These are phyloP conservation scores for Plasmodium gallinaceum DNA, from an alignment of 169 alveolate species.

Conservation along the genomic window DNA sequence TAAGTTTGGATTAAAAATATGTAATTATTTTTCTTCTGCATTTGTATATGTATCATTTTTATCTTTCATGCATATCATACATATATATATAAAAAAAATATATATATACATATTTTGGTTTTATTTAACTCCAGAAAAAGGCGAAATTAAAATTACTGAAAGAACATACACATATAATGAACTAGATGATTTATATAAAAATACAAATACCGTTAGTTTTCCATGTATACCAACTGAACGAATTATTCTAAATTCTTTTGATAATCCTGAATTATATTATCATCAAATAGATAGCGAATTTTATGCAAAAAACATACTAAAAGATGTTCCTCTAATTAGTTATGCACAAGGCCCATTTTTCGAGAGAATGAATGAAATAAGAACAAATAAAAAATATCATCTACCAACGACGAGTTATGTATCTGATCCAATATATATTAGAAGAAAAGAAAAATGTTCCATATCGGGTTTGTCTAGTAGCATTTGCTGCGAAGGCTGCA, in stretches of 20 bases:
- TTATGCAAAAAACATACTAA: slow-evolving; percentile 56
- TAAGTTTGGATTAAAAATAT: background rate
- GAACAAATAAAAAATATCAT: slow-evolving; percentile 21
- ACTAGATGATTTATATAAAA: slow-evolving; percentile 17
- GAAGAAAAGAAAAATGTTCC: slow-evolving; percentile 54
- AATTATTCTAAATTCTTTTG: slow-evolving; percentile 28
- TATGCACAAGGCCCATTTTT: slow-evolving; percentile 73
- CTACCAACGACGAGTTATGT: slow-evolving; percentile 73
- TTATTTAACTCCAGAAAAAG: slow-evolving; percentile 20
- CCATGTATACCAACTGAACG: slow-evolving; percentile 72
- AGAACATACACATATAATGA: slow-evolving; percentile 71
- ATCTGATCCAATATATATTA: slow-evolving; percentile 65
- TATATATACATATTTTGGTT: background rate
- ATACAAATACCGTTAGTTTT: slow-evolving; percentile 1
- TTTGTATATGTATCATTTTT: background rate
- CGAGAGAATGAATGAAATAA: slow-evolving; percentile 27
- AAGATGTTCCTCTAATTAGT: slow-evolving; percentile 72
- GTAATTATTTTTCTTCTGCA: background rate
- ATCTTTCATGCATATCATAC: background rate
- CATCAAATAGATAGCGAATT: slow-evolving; percentile 76
- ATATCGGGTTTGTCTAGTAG: slow-evolving; percentile 11
- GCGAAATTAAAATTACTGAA: slow-evolving; percentile 42
- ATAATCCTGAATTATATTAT: slow-evolving; percentile 39
- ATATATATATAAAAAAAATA: background rate
- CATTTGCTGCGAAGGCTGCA: slow-evolving; percentile 16